Evolutionary conservation across 345 rosid genomes (phyloP).

Genomic region (Noccaea caerulescens): DNA sequence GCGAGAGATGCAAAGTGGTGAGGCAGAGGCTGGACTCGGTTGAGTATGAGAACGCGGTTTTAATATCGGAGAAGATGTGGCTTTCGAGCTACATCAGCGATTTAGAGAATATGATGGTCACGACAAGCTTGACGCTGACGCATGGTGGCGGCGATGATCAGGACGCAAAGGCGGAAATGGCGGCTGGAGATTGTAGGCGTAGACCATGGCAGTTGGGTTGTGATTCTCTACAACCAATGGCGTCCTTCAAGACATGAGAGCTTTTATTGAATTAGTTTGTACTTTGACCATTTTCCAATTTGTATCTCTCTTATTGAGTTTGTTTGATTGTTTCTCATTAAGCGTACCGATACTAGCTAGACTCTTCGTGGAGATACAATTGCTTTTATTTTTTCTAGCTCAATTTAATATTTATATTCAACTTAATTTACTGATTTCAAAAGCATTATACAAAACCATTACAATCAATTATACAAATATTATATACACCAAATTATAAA

Average conservation of each 20-base stretch:
- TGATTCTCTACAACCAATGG: slow-evolving; percentile 31
- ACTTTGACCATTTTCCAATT: slow-evolving; percentile 3
- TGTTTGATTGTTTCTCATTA: neutral
- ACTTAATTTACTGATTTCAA: too few relatives aligned
- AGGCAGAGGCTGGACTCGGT: slow-evolving; percentile 33
- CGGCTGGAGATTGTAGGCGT: slow-evolving; percentile 40
- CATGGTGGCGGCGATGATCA: slow-evolving; percentile 24
- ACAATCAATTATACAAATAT: too few relatives aligned
- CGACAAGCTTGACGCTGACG: slow-evolving; percentile 32
- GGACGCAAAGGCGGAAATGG: slow-evolving; percentile 36
- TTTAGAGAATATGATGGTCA: slow-evolving; percentile 39
- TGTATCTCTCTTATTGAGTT: slow-evolving; percentile 7
- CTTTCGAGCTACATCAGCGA: slow-evolving; percentile 44
- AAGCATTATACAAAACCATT: too few relatives aligned
- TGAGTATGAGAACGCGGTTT: slow-evolving; percentile 49
- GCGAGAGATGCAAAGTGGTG: slow-evolving; percentile 30
- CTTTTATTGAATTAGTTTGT: slow-evolving; percentile 11
- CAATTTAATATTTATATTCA: too few relatives aligned
- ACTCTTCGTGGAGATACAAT: neutral
- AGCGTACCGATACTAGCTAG: neutral
- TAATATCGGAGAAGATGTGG: slow-evolving; percentile 49
- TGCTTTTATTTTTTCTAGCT: neutral
- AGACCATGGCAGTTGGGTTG: slow-evolving; percentile 24
- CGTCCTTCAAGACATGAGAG: slow-evolving; percentile 42
- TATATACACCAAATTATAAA: too few relatives aligned